Evolutionary conservation across 257 asterid genomes (phyloP).

Genomic region (Scutellaria galericulata): DNA sequence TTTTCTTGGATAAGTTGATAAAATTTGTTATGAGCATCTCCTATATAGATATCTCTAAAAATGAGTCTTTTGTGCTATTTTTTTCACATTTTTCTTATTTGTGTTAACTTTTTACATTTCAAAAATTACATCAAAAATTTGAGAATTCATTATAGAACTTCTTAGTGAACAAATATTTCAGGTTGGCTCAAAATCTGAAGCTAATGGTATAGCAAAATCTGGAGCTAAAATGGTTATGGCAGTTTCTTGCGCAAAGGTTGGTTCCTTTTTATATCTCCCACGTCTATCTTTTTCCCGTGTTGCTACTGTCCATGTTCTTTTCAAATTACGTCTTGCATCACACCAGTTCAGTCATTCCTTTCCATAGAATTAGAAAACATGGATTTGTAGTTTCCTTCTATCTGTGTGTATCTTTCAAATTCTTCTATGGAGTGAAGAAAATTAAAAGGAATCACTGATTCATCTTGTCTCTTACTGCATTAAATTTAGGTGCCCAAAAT

Average conservation of each 20-base stretch:
- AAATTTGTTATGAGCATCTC: background rate
- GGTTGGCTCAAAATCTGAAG: constrained; percentile 99
- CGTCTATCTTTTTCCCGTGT: background rate
- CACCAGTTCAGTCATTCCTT: constrained; percentile 1
- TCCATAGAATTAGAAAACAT: constrained; percentile 16
- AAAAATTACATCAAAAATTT: constrained; percentile 23
- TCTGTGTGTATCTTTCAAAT: constrained; percentile 12
- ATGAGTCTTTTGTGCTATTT: background rate
- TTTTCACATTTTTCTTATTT: constrained; percentile 9
- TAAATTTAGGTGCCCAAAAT: constrained; percentile 82
- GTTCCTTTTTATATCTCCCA: constrained; percentile 10
- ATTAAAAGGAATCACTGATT: background rate
- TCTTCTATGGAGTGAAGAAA: constrained; percentile 1
- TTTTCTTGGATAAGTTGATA: background rate
- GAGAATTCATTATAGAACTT: constrained; percentile 8
- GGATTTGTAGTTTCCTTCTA: background rate
- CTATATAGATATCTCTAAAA: constrained; percentile 9
- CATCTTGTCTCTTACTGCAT: constrained; percentile 16
- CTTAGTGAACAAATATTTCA: constrained; percentile 42
- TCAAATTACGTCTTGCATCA: constrained; percentile 17
- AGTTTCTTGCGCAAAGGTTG: constrained; percentile 97
- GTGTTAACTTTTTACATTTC: background rate
- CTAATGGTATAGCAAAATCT: constrained; percentile 95
- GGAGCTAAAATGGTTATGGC: constrained; percentile 99
- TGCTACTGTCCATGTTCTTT: constrained; percentile 5